phyloP scores from a whole-genome alignment of 306 rosid species.

The Crotalaria pallida region DNA sequence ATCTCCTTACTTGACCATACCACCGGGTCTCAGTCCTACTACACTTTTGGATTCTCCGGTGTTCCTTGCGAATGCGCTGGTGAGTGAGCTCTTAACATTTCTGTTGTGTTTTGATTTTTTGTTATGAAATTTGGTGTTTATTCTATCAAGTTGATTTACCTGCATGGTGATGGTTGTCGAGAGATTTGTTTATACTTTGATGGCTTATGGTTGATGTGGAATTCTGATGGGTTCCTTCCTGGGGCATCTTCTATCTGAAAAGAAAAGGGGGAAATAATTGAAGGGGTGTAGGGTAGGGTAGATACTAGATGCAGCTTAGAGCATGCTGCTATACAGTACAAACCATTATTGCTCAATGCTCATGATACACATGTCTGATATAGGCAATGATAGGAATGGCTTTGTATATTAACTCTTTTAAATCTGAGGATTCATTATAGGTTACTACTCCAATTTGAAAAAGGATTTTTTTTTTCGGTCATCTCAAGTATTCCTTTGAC shows the following conservation, averaged over 20 bases:
- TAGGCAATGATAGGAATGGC: neutral
- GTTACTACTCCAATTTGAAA: neutral
- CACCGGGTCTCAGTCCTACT: slow-evolving; percentile 97
- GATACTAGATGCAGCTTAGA: neutral
- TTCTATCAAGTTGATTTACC: neutral
- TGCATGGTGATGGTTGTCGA: neutral
- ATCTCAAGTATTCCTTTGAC: neutral
- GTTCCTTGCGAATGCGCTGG: slow-evolving; percentile 84
- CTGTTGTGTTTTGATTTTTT: slow-evolving; percentile 1
- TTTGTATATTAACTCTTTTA: neutral
- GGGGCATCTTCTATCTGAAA: neutral
- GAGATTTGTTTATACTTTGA: neutral
- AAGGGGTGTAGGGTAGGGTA: neutral
- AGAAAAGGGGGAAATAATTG: neutral
- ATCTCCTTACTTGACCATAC: slow-evolving; percentile 80
- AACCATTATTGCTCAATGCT: neutral
- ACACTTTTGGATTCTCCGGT: slow-evolving; percentile 89
- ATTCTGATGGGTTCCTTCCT: neutral
- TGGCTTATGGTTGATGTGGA: slow-evolving; percentile 12
- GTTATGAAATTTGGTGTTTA: neutral
- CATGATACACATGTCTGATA: neutral
- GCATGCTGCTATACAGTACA: neutral
- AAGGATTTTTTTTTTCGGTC: neutral
- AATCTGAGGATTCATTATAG: neutral
- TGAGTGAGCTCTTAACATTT: slow-evolving; percentile 43